Percentiles rank a stretch among this genome's conserved stretches.
Conservation (phyloP, 1,284 basidiomycete species). For the Trametes hirsuta region DNA sequence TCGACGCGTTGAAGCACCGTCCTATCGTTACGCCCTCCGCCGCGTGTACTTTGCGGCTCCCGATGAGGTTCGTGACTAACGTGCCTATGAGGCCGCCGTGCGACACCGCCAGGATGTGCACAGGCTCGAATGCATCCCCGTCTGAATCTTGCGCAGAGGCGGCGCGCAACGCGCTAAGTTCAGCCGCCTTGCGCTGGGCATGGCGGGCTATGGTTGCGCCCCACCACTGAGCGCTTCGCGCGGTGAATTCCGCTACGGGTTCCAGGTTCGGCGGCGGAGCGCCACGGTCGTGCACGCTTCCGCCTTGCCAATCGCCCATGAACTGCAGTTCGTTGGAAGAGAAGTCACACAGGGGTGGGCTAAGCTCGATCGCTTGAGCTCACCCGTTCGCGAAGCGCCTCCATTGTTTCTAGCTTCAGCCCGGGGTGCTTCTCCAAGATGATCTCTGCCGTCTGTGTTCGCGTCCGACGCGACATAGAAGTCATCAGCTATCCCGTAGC, state of each 20-base stretch:
- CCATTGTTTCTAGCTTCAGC: conserved; percentile 44
- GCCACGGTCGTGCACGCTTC: conserved; percentile 26
- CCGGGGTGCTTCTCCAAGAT: conserved; percentile 59
- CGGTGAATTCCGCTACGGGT: conserved; percentile 41
- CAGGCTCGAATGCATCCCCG: conserved; percentile 28
- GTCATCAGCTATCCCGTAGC: background rate
- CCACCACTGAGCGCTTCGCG: conserved; percentile 66
- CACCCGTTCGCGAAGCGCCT: conserved; percentile 67
- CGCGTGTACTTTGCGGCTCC: conserved; percentile 41
- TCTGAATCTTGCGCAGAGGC: background rate
- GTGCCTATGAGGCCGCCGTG: conserved; percentile 67
- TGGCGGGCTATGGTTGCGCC: conserved; percentile 45
- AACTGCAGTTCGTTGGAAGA: conserved; percentile 41
- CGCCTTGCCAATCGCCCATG: conserved; percentile 69
- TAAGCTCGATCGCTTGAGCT: conserved; percentile 18
- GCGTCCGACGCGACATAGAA: background rate
- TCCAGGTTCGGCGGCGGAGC: conserved; percentile 38
- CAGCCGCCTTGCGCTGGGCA: conserved; percentile 32
- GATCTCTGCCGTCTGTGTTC: conserved; percentile 60
- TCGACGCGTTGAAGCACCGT: conserved; percentile 58
- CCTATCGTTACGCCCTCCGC: conserved; percentile 46
- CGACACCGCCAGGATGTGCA: conserved; percentile 59
- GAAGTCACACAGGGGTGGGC: background rate
- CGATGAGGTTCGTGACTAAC: conserved; percentile 51
- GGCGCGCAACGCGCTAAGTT: background rate